These are phyloP conservation scores for Coleophoma crateriformis DNA, from an alignment of 2,329 filamentous ascomycete genomes.

Conservation along the genomic window DNA sequence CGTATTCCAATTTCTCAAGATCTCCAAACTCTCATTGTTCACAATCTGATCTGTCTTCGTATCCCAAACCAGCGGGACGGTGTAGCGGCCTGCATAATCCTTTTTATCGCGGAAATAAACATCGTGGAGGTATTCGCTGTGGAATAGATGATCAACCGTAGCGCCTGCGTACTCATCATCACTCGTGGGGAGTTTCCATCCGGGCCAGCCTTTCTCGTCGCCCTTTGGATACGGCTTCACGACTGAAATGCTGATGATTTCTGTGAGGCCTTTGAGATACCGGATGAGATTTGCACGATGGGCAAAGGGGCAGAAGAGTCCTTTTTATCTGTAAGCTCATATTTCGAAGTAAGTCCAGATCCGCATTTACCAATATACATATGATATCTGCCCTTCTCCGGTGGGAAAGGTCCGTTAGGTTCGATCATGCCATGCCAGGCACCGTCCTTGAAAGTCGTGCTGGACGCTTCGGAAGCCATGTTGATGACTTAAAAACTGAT, in stretches of 20 bases:
- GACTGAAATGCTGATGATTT: constrained; percentile 53
- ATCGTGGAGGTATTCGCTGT: constrained; percentile 55
- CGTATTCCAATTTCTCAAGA: constrained; percentile 72
- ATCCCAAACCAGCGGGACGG: constrained; percentile 62
- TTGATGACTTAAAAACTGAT: background rate
- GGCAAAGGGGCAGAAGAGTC: constrained; percentile 47
- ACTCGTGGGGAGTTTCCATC: constrained; percentile 58
- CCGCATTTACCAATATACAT: constrained; percentile 68
- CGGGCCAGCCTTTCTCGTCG: constrained; percentile 55
- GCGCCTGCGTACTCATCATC: constrained; percentile 57
- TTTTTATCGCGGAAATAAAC: constrained; percentile 61
- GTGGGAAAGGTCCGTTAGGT: constrained; percentile 40
- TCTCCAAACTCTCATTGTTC: constrained; percentile 74
- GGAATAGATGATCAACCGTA: constrained; percentile 54
- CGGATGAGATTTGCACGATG: constrained; percentile 81
- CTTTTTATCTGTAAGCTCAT: constrained; percentile 21
- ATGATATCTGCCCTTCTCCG: constrained; percentile 86
- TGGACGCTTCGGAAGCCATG: constrained; percentile 7
- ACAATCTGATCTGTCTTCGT: constrained; percentile 61
- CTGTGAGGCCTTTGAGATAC: constrained; percentile 85
- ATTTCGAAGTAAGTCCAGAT: background rate
- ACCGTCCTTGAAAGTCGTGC: constrained; percentile 15
- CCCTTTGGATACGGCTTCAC: constrained; percentile 60
- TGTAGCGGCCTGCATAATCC: constrained; percentile 61
- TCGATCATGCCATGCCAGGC: constrained; percentile 19